Base-by-base conservation (phyloP, 495 filamentous ascomycete species). In the Poronia punctata region DNA sequence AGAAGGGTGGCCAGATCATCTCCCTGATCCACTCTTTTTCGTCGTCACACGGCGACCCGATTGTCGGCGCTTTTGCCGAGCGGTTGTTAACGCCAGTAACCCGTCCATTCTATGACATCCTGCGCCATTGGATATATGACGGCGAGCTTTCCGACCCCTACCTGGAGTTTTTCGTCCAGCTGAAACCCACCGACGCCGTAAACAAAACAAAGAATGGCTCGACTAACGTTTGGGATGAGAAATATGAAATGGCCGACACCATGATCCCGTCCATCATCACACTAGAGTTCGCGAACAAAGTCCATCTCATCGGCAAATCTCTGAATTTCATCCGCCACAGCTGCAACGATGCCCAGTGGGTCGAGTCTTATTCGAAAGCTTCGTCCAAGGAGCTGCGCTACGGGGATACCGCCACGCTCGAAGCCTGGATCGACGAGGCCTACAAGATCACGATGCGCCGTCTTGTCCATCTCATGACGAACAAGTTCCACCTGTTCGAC, bases 371-470 rank as follows among this genome's bases (percentile, higher is more conserved):
- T 64, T 95, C 87, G n/a, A 94, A 92, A 58, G 81, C 80, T 21
- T 83, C 88, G 1, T 95, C 88, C 5, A 94, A 88, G 61, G 88
- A 95, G 63, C 74, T 99, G 18, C 76, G 75, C 38, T 96, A 99
- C 60, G 92, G 92, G 30, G 90, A 97, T 61, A 97, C 90, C 3
- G 86, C 88, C 1, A 88, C 81, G 3, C 70, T 99, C 4, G 87
- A 95, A 52, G 77, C 79, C 2, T 95, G 86, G 50, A 97, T 99
- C 53, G 90, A 95, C 48, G 86, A 95, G 51, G 93, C 93, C 5
- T 95, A 99, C 67, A 93, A 92, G 57, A 88, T 86, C 5, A 97
- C 92, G 0, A 97, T 96, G 92, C 85, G 84, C 26, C 80, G 90
- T 6, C 72, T 99, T n/a, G 94, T 95, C 47, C 68, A 85, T 52